Evolutionary conservation across 2,329 filamentous ascomycete species (phyloP).

Genomic region (Neofusicoccum umdonicola): DNA sequence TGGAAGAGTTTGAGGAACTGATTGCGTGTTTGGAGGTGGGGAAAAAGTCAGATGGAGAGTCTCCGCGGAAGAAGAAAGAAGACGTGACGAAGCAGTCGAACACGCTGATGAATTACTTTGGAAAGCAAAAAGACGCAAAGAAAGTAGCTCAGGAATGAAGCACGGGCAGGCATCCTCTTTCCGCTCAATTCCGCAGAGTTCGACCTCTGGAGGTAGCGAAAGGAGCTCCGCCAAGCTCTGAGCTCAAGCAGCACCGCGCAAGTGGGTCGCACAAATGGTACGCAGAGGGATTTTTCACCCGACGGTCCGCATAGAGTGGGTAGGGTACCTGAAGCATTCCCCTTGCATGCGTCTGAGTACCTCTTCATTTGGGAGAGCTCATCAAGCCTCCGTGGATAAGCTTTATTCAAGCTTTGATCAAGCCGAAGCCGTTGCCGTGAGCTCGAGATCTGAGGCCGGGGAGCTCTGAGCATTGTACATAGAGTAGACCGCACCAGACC

Average conservation of each 20-base stretch:
- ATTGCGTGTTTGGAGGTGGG: constrained; percentile 59
- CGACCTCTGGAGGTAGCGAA: not conserved
- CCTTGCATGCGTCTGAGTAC: too few species aligned
- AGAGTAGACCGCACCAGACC: not conserved
- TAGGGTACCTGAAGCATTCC: too few species aligned
- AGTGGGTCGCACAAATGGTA: too few species aligned
- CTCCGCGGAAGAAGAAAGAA: constrained; percentile 30
- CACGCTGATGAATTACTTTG: constrained; percentile 57
- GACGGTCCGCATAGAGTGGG: too few species aligned
- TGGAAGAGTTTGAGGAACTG: constrained; percentile 63
- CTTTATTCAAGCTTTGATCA: too few species aligned
- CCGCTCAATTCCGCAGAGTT: too few species aligned
- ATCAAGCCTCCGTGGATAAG: too few species aligned
- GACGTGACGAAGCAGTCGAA: constrained; percentile 48
- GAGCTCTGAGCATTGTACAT: not conserved
- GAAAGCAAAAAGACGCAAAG: constrained; percentile 30
- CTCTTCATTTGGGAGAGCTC: too few species aligned
- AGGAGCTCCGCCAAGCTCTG: not conserved
- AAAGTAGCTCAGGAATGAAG: not conserved
- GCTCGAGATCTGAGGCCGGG: not conserved
- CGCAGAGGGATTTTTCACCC: too few species aligned
- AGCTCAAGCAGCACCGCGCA: not conserved
- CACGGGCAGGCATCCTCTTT: not conserved
- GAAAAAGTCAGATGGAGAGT: constrained; percentile 45
- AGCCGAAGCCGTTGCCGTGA: not conserved